Conservation (phyloP, 202 grass and related monocot species). For the Eragrostis tef region DNA sequence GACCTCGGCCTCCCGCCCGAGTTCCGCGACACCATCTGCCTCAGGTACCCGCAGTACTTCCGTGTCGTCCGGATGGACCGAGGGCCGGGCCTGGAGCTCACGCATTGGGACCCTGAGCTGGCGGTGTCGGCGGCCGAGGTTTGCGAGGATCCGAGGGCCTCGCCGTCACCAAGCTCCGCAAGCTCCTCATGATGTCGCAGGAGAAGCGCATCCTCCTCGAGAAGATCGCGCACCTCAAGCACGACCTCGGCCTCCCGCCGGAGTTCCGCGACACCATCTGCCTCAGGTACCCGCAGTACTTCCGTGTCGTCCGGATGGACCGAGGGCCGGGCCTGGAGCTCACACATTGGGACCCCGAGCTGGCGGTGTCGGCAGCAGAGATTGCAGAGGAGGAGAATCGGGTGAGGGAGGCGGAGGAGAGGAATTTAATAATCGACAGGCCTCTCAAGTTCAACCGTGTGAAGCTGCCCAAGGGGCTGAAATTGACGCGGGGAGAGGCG, state of each 20-base stretch:
- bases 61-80: constrained; percentile 68
- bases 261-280: constrained; percentile 85
- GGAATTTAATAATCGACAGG: constrained; percentile 86
- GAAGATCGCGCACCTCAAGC: constrained; percentile 86
- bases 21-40: constrained; percentile 76
- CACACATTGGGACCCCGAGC: constrained; percentile 82
- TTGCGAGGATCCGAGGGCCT: constrained; percentile 80
- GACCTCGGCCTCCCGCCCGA: constrained; percentile 85
- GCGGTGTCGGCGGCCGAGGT: constrained; percentile 78
- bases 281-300: constrained; percentile 82
- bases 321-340: constrained; percentile 84
- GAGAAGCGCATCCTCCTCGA: constrained; percentile 70
- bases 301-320: constrained; percentile 72
- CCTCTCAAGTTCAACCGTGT: constrained; percentile 79
- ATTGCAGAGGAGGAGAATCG: constrained; percentile 75
- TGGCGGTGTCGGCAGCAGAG: constrained; percentile 82
- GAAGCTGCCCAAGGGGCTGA: constrained; percentile 78
- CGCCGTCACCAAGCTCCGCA: constrained; percentile 74
- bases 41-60: constrained; percentile 89
- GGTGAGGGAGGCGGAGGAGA: constrained; percentile 63
- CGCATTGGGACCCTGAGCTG: constrained; percentile 82
- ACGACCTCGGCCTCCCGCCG: constrained; percentile 76
- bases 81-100: constrained; percentile 85
- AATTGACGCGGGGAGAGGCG: constrained; percentile 69
- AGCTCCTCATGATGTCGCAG: constrained; percentile 93